These are phyloP conservation scores for Populus tremula DNA, from an alignment of 345 rosid species.

Conservation along the genomic window DNA sequence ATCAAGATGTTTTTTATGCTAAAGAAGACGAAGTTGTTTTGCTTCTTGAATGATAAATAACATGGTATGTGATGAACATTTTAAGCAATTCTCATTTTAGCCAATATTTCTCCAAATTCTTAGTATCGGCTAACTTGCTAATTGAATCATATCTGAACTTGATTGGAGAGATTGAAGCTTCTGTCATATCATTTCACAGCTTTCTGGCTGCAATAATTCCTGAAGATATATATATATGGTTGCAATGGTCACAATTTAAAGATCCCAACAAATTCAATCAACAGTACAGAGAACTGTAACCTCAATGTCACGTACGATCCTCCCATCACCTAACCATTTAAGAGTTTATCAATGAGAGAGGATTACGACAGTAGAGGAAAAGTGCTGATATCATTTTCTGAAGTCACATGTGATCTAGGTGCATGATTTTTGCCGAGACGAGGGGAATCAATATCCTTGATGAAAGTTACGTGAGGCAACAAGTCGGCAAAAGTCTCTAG, in stretches of 20 bases:
- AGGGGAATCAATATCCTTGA: neutral
- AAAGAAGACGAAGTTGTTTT: neutral
- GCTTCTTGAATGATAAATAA: neutral
- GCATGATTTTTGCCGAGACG: neutral
- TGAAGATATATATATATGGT: neutral
- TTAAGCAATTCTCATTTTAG: neutral
- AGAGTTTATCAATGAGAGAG: neutral
- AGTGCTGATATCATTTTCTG: neutral
- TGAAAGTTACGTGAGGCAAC: neutral
- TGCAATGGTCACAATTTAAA: neutral
- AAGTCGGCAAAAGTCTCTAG: neutral
- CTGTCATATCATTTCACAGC: neutral
- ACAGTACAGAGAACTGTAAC: neutral
- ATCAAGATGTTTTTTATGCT: neutral
- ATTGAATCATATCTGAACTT: neutral
- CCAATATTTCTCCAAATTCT: neutral
- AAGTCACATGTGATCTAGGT: neutral
- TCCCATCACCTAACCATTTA: neutral
- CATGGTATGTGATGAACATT: neutral
- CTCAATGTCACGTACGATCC: neutral
- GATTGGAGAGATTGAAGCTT: neutral
- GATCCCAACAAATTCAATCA: neutral
- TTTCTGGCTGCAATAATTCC: neutral
- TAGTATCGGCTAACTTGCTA: neutral
- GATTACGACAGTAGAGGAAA: neutral